Percentiles rank a stretch among this genome's conserved stretches.
phyloP scores from a whole-genome alignment of 257 asterid species.

The Solanum sejunctum region DNA sequence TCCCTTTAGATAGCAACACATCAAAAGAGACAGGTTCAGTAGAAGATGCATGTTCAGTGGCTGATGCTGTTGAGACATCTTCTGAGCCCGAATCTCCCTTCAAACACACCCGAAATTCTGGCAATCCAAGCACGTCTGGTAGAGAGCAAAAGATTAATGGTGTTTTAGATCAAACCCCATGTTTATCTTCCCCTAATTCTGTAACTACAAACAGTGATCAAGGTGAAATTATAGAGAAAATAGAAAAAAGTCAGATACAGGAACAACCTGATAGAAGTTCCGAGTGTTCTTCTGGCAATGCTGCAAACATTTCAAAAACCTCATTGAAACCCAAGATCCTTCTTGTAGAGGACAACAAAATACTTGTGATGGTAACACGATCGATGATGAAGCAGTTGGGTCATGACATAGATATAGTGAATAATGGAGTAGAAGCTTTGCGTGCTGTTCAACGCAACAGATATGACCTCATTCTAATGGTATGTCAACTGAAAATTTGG shows the following conservation, averaged over 20 bases:
- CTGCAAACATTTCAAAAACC: slow-evolving; percentile 13
- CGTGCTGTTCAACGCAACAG: slow-evolving; percentile 39
- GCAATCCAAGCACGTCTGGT: slow-evolving; percentile 4
- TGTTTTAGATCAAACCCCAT: slow-evolving; percentile 1
- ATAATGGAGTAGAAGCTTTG: slow-evolving; percentile 71
- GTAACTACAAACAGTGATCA: background rate
- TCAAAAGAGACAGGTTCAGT: slow-evolving; percentile 26
- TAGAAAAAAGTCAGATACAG: slow-evolving; percentile 12
- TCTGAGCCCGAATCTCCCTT: slow-evolving; percentile 13
- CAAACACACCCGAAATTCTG: slow-evolving; percentile 5
- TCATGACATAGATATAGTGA: slow-evolving; percentile 46
- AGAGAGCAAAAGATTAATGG: background rate
- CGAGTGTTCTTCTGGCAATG: slow-evolving; percentile 37
- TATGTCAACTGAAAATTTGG: slow-evolving; percentile 8
- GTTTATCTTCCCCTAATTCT: slow-evolving; percentile 8
- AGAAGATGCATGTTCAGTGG: slow-evolving; percentile 34
- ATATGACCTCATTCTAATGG: slow-evolving; percentile 75
- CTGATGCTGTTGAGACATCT: slow-evolving; percentile 22
- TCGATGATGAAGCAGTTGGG: slow-evolving; percentile 87
- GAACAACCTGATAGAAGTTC: slow-evolving; percentile 12
- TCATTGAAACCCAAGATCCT: slow-evolving; percentile 54
- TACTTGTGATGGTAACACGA: slow-evolving; percentile 67
- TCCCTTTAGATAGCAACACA: slow-evolving; percentile 22
- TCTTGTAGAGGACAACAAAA: slow-evolving; percentile 79
- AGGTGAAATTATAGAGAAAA: slow-evolving; percentile 12